These are phyloP conservation scores for Sporothrix curviconia DNA, from an alignment of 2,329 filamentous ascomycete species.

Conservation along the genomic window DNA sequence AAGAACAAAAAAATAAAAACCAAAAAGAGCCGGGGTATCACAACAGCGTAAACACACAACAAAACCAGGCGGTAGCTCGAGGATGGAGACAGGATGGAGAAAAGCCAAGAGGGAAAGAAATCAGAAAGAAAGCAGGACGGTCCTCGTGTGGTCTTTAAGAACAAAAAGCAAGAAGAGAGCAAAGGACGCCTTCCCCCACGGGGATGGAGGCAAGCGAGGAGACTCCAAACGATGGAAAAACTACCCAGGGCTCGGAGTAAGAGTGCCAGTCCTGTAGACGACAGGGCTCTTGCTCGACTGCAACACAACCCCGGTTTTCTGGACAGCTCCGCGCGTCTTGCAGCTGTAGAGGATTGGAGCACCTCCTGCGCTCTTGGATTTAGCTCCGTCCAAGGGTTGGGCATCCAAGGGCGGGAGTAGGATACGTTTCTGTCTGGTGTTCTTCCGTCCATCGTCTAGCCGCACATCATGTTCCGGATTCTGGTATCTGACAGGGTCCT, in stretches of 20 bases:
- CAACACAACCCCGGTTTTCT: not conserved
- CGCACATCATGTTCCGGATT: not conserved
- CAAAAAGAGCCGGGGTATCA: not conserved
- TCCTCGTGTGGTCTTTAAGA: no score
- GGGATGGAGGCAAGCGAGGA: not conserved
- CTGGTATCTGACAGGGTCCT: not conserved
- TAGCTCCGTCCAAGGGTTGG: not conserved
- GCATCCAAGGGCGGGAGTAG: no score
- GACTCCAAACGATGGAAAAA: conserved; percentile 4
- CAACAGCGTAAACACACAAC: not conserved
- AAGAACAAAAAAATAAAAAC: not conserved
- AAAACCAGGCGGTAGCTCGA: not conserved
- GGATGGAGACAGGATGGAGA: not conserved
- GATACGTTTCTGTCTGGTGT: no score
- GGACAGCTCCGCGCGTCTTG: not conserved
- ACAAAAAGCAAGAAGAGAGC: no score
- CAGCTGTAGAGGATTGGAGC: no score
- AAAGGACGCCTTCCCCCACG: not conserved
- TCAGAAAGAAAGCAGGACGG: no score
- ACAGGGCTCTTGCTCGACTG: not conserved
- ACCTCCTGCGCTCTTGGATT: not conserved
- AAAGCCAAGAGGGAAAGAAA: not conserved
- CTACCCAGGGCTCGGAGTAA: not conserved
- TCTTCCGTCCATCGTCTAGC: not conserved
- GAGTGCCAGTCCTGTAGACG: not conserved